Evolutionary conservation across 2,329 filamentous ascomycete genomes (phyloP), one percentile per base, ranked within the genome.

Genomic region (Cryphonectria nitschkei): DNA sequence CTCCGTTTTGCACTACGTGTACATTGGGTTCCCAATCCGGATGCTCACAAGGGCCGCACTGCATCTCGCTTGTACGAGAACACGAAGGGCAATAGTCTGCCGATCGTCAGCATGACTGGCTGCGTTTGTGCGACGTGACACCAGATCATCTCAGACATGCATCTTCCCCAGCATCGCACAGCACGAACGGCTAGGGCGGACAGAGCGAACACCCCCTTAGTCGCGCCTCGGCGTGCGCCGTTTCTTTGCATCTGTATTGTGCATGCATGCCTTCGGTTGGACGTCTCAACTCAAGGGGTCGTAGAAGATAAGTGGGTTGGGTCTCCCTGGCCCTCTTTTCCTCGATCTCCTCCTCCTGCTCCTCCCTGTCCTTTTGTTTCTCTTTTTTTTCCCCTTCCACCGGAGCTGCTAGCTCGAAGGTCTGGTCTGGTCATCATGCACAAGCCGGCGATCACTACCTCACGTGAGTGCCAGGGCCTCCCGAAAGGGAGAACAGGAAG

Each of bases 121-220:
- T 32, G 29, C 14, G 13, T 58, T 32, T 22, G 58, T 61, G 58
- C 22, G 22, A 61, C 58, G 58, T 61, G 32, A 7, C 34, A 61
- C 58, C 8, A 61, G 58, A 61, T 61, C 58, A 61, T 61, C 58
- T 61, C 58, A 61, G 58, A 61, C 58, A 61, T 34, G 34, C 58
- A 61, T 61, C 32, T 39, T 9, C 9, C 8, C 26, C 26, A 29
- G 52, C n/a, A 56, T 56, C 52, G 52, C 26, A 26, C 52, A 29
- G 52, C 52, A n/a, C 52, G 52, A 56, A 56, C 52, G n/a, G 26
- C 11, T 56, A 13, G n/a, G 52, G 26, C 52, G 9, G 13, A 14
- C 52, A 29, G 50, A 22, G 19, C 6, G 43, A 50, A 50, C 43
- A 50, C 43, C 46, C 46, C 46, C 46, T 19, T 5, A 9, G 37